A percentile compares a stretch with the other conserved stretches of the same genome.
Conservation (phyloP, 208 protist species). For the Crithidia mellificae region DNA sequence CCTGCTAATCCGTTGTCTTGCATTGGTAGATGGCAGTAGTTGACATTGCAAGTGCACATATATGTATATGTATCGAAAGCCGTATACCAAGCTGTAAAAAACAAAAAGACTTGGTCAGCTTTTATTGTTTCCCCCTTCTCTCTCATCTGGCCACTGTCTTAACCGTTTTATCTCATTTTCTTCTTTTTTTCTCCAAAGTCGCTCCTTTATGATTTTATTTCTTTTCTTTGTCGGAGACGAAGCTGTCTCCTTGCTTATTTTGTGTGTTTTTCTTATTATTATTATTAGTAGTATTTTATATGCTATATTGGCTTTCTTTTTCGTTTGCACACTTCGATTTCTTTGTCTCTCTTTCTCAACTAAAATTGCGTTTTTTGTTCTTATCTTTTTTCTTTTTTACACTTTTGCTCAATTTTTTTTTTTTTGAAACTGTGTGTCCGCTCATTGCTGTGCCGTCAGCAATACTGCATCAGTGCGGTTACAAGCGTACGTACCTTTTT, state of each 20-base stretch:
- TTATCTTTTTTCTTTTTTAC: slow-evolving; percentile 15
- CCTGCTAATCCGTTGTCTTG: no score
- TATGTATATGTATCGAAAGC: no score
- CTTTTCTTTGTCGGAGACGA: neutral
- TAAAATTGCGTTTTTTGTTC: neutral
- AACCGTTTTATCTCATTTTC: neutral
- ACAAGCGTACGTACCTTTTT: no score
- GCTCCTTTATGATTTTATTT: neutral
- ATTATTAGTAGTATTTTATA: no score
- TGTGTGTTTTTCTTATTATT: neutral
- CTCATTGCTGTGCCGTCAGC: no score
- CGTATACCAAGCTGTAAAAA: no score
- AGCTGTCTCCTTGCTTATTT: neutral
- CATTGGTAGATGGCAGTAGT: no score
- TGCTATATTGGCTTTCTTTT: neutral
- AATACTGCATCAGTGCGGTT: no score
- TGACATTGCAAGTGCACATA: no score
- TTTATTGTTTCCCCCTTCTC: neutral
- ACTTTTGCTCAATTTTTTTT: neutral
- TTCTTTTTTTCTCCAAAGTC: neutral
- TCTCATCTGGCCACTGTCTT: neutral
- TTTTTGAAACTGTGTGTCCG: no score
- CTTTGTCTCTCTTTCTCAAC: neutral
- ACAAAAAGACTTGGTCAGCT: no score
- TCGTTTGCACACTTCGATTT: neutral